Evolutionary conservation across 257 asterid genomes (phyloP), one percentile per base, ranked within the genome.

Genomic region (Scutellaria barbata): DNA sequence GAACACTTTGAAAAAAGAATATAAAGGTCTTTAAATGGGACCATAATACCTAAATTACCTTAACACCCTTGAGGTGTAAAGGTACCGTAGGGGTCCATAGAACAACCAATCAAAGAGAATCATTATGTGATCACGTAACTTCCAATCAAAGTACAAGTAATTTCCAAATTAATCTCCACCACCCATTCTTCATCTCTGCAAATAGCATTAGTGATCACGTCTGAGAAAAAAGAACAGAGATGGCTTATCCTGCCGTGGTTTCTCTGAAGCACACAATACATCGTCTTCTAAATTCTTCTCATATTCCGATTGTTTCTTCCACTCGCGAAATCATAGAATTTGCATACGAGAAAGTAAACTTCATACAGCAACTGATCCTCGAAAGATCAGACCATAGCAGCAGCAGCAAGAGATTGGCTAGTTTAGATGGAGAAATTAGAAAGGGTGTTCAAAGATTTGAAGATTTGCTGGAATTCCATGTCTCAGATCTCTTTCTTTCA

Each of bases 231-330:
- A 30, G 46, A 45, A 45, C 12, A 45, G 4, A 59, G 47, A 59
- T 59, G 66, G 66, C 66, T n/a, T 59, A 33, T 59, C 8, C 30
- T n/a, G 17, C 30, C 8, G 48, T 59, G 66, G 39, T 59, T 4
- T 59, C 63, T 33, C 61, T 59, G 13, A 18, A 45, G 7, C 33
- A 59, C 25, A 59, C 75, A 30, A 47, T 47, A 8, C n/a, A 7
- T 1, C 45, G 51, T 17, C 60, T 71, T 45, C 13, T 46, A 46
- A 46, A 45, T 58, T 58, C 20, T 58, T 35, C 45, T 7, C 64
- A 58, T 13, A 35, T 58, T 30, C 35, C 45, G 2, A 35, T 58
- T 13, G 46, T 35, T 12, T 3, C 64, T 17, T 0, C 64, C 5
- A 10, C 45, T 58, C 64, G 64, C 33, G 7, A 58, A 58, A 58